These are phyloP conservation scores for Amphibolis antarctica DNA, from an alignment of 106 monocot genomes.

Conservation along the genomic window DNA sequence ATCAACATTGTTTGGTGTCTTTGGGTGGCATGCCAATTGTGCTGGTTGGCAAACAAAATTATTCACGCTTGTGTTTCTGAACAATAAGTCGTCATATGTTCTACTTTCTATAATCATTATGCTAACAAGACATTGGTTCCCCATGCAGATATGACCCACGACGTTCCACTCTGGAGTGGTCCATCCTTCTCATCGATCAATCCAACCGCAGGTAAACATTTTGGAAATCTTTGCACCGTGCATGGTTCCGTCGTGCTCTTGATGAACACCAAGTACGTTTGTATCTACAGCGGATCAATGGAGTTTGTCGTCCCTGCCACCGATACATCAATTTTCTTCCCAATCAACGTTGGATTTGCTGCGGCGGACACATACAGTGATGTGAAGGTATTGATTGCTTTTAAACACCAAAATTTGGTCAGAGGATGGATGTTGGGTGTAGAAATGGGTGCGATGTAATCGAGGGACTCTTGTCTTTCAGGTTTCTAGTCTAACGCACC, in stretches of 20 bases:
- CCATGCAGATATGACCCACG: slow-evolving; percentile 69
- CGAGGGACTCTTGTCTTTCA: slow-evolving; percentile 3
- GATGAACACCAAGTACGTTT: background rate
- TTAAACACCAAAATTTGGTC: background rate
- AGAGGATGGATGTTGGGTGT: background rate
- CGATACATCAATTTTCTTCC: slow-evolving; percentile 77
- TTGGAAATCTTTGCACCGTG: background rate
- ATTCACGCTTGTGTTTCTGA: background rate
- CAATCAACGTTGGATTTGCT: slow-evolving; percentile 64
- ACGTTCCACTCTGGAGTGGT: slow-evolving; percentile 86
- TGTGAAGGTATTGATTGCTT: slow-evolving; percentile 49
- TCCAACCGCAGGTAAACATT: slow-evolving; percentile 70
- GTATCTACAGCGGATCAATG: slow-evolving; percentile 74
- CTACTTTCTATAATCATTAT: background rate
- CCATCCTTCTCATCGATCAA: slow-evolving; percentile 85
- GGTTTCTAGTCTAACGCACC: slow-evolving; percentile 35
- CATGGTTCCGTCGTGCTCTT: too few species aligned
- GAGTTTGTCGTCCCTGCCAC: slow-evolving; percentile 87
- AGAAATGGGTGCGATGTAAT: background rate
- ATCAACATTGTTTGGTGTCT: too few species aligned
- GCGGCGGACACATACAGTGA: slow-evolving; percentile 79
- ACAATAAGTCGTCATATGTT: background rate
- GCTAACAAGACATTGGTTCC: background rate
- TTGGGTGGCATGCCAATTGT: too few species aligned
- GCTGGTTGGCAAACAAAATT: too few species aligned